Evolutionary conservation across 2,329 filamentous ascomycete genomes (phyloP), one percentile per base, ranked within the genome.

Genomic region (Teratosphaeria zuluensis): DNA sequence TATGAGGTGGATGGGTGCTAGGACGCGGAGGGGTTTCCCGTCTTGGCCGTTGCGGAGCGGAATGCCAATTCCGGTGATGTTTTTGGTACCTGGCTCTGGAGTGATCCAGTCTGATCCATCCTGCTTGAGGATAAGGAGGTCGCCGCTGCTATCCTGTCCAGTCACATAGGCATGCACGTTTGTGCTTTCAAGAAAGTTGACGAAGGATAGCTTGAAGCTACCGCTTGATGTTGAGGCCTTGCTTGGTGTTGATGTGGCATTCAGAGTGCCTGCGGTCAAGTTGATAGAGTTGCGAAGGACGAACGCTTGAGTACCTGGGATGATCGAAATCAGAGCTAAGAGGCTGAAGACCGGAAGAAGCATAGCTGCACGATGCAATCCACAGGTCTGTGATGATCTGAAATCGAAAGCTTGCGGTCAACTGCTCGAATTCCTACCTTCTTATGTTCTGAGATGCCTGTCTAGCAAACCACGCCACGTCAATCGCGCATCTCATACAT

Each of bases 101-200:
- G 48, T 59, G 0, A 70, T 69, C 6, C 69, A 68, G 3, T 75
- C 72, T 38, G 68, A 71, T 2, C 77, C 77, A 51, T 77, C 70
- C 1, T 72, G 64, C 14, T 63, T 64, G 8, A 81, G 64, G 58
- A 81, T 78, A 30, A 80, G 77, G 5, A 80, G 70, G 1, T 65
- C 63, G 1, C 70, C 69, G n/a, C 71, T 63, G 3, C 66, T 64
- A 63, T 80, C 77, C 3, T 77, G 64, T 2, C 78, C 79, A 16
- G 75, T 75, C 42, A 81, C 69, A 61, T 81, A 81, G 0, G 75
- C 76, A 55, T 75, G 77, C 59, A 80, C 63, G 9, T 61, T 65
- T 0, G 65, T 61, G 4, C 70, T 73, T 11, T 62, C 62, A 46
- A 77, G 72, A 61, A 78, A 79, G 65, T 80, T 80, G 61, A 78